Base-by-base conservation (phyloP, 139 green algal species). In the Micractinium conductrix region DNA sequence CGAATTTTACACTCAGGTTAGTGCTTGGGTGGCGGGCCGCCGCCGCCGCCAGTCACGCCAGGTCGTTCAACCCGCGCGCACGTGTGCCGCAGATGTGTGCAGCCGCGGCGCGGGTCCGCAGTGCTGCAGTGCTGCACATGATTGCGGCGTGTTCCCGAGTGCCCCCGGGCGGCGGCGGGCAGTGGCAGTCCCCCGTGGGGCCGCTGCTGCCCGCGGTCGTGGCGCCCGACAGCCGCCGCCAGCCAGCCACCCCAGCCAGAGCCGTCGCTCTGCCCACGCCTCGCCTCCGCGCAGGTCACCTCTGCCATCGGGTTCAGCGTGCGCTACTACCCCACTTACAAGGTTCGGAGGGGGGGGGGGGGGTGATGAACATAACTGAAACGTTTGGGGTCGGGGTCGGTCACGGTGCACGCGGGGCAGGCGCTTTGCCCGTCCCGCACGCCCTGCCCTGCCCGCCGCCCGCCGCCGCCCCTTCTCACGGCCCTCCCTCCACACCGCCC, bases 301-400 rank as follows among this genome's bases (percentile, higher is more conserved):
- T 83, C 90, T 35, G 90, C 93, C 16, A 43, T 85, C 43, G 90
- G 93, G 53, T 96, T 96, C 72, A 83, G 62, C 22, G 91, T 95
- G 9, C 80, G 81, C 26, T 96, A 96, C 79, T 92, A 81, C 28
- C 68, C 81, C 74, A 93, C 84, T 4, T 96, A 92, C 84, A 85
- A 85, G 80, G 80, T 38, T 43, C 65, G 63, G 5, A 3, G 38
- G 17, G 35, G 30, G 3, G n/a, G n/a, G 35, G 42, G 24, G 35
- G 38, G 75, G 7, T 21, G 30, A 12, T 2, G 2, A 38, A 2
- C 71, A 79, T 62, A 62, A 58, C 48, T 24, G 16, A 58, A 16
- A 16, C 48, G 48, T 24, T 16, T 58, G 12, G 10, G 48, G 12
- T 10, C 48, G 10, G 48, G 12, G 48, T 10, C 48, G 48, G 48